Conservation (phyloP, 2,329 filamentous ascomycete species). For the Neofusicoccum sp. region DNA sequence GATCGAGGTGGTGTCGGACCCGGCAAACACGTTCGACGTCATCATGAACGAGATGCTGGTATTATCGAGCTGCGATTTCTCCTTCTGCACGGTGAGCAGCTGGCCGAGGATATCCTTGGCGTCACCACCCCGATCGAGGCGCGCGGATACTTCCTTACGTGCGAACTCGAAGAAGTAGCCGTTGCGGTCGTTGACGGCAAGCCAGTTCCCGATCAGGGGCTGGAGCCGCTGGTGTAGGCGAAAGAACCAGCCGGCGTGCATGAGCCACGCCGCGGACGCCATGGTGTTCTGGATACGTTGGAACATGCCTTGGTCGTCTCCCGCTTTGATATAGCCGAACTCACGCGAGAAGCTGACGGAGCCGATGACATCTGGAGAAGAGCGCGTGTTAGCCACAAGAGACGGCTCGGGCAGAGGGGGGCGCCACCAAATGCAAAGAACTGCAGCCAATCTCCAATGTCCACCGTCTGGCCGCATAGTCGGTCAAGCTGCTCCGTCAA, state of each 20-base stretch:
- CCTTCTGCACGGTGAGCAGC: background rate
- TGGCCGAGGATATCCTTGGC: background rate
- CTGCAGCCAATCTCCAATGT: background rate
- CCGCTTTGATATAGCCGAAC: background rate
- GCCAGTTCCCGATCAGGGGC: background rate
- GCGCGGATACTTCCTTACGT: background rate
- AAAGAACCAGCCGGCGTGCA: background rate
- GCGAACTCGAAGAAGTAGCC: background rate
- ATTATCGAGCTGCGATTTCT: background rate
- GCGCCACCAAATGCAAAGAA: background rate
- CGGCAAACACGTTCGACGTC: conserved; percentile 28
- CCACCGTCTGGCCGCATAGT: background rate
- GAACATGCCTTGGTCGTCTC: background rate
- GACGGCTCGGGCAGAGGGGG: no score
- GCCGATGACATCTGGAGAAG: background rate
- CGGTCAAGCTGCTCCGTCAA: background rate
- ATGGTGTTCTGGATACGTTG: background rate
- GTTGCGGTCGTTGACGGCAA: background rate
- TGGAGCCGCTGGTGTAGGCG: background rate
- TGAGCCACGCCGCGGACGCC: background rate
- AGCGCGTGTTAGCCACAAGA: background rate
- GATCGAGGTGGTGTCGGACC: conserved; percentile 40
- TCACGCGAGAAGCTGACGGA: background rate
- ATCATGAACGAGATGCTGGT: background rate
- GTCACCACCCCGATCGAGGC: background rate